Evolutionary conservation across 2,329 filamentous ascomycete genomes (phyloP).

Genomic region (Alternaria atra): DNA sequence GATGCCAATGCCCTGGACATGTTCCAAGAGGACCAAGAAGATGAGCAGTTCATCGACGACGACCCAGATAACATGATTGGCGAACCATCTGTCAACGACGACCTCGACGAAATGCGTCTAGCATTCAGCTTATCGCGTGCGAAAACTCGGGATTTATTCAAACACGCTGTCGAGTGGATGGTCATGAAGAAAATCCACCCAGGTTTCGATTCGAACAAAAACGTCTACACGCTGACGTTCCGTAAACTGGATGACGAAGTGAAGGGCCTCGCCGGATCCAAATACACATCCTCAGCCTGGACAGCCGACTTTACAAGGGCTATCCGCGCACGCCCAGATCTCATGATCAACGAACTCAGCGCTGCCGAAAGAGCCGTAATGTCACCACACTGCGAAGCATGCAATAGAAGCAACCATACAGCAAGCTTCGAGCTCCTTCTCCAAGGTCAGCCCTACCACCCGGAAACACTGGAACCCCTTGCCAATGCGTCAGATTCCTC

Average conservation of each 20-base stretch:
- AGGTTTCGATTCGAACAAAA: constrained; percentile 69
- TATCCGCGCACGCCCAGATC: constrained; percentile 70
- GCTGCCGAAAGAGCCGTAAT: constrained; percentile 21
- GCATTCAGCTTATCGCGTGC: constrained; percentile 75
- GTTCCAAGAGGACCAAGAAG: constrained; percentile 64
- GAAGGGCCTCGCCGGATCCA: constrained; percentile 71
- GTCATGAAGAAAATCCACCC: constrained; percentile 81
- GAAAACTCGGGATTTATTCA: constrained; percentile 76
- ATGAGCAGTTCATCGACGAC: constrained; percentile 70
- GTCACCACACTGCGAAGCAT: constrained; percentile 68
- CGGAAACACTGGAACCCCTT: constrained; percentile 71
- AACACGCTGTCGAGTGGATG: constrained; percentile 79
- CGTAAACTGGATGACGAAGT: constrained; percentile 76
- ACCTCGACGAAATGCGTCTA: constrained; percentile 70
- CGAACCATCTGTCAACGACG: constrained; percentile 46
- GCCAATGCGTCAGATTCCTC: constrained; percentile 51
- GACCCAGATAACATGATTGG: constrained; percentile 66
- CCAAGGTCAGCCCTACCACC: constrained; percentile 71
- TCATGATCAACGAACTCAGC: constrained; percentile 52
- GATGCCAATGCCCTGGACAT: constrained; percentile 50
- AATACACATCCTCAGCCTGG: constrained; percentile 78
- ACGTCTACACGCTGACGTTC: constrained; percentile 74
- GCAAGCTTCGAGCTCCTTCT: constrained; percentile 72
- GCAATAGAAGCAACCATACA: constrained; percentile 73
- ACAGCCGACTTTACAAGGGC: constrained; percentile 70